Evolutionary conservation across 108 stramenopile species (phyloP), one percentile per base, ranked within the genome.

Genomic region (Nitzschia sp.): DNA sequence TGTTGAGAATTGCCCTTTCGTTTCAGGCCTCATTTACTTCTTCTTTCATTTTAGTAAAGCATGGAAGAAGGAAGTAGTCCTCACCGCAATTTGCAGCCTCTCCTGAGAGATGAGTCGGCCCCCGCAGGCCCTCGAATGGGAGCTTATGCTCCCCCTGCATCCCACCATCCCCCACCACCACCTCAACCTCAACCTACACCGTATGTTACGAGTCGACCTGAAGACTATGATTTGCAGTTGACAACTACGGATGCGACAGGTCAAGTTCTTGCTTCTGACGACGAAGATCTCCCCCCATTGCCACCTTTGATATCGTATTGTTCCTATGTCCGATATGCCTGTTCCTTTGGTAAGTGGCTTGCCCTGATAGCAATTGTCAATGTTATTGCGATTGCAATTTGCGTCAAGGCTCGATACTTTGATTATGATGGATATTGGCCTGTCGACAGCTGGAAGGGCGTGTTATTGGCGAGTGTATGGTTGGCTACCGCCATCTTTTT

Each of bases 221-320:
- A 46, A 2, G 23, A 11, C 6, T 47, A 46, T 25, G 62, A 63
- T 46, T 63, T 63, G 45, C 42, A 63, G 3, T 26, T 63, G 24
- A 63, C 36, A 17, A n/a, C 42, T 28, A 46, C 62, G 11, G 42
- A 47, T 29, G 45, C 23, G 3, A 18, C 24, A 27, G 62, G 42
- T 34, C 62, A 42, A 21, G 46, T 63, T 0, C 8, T 47, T 11
- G 31, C 17, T 18, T 29, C 59, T 29, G 57, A 30, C 1, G 57
- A 59, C 2, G 38, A 63, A 8, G 62, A 45, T 42, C 24, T 63
- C 46, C 62, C 36, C 23, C 42, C 36, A n/a, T 45, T 63, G 9
- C 62, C 62, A 46, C 62, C 62, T 8, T 46, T 63, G 27, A 25
- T 63, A 47, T 63, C 62, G 11, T 63, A 27, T 28, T 46, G 36